These are phyloP conservation scores for Lanmaoa rubissima DNA, from an alignment of 768 basidiomycete genomes.

Conservation along the genomic window DNA sequence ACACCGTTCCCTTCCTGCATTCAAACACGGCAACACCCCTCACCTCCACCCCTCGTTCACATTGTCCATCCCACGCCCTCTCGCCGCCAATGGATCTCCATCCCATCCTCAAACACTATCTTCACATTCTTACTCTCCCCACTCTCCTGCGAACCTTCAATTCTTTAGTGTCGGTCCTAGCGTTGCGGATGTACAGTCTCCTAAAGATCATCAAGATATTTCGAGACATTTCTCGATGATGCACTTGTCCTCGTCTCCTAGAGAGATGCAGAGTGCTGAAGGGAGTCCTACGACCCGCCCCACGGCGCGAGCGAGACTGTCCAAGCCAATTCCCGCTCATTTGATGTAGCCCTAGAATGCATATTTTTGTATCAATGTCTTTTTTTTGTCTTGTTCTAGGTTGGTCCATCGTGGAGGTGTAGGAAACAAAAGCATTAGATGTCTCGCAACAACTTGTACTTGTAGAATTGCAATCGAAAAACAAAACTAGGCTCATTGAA, in stretches of 20 bases:
- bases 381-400: neutral
- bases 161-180: neutral
- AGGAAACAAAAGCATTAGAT: neutral
- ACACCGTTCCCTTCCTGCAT: slow-evolving; percentile 27
- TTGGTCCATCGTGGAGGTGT: neutral
- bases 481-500: neutral
- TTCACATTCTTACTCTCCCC: slow-evolving; percentile 1
- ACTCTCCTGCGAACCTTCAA: neutral
- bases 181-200: neutral
- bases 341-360: slow-evolving; percentile 17
- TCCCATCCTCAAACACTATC: slow-evolving; percentile 11
- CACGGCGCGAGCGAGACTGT: slow-evolving; percentile 7
- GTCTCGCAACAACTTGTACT: neutral
- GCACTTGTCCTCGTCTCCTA: slow-evolving; percentile 10
- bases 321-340: slow-evolving; percentile 20
- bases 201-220: neutral
- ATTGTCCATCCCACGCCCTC: slow-evolving; percentile 2
- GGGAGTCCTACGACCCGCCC: slow-evolving; percentile 2
- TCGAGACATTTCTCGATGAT: slow-evolving; percentile 22
- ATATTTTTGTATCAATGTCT: slow-evolving; percentile 1
- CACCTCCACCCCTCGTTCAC: neutral
- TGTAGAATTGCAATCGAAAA: neutral
- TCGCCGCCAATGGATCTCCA: neutral
- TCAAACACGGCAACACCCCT: slow-evolving; percentile 7
- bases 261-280: neutral